These are phyloP conservation scores for Heritiera littoralis DNA, from an alignment of 345 rosid genomes.

Conservation along the genomic window DNA sequence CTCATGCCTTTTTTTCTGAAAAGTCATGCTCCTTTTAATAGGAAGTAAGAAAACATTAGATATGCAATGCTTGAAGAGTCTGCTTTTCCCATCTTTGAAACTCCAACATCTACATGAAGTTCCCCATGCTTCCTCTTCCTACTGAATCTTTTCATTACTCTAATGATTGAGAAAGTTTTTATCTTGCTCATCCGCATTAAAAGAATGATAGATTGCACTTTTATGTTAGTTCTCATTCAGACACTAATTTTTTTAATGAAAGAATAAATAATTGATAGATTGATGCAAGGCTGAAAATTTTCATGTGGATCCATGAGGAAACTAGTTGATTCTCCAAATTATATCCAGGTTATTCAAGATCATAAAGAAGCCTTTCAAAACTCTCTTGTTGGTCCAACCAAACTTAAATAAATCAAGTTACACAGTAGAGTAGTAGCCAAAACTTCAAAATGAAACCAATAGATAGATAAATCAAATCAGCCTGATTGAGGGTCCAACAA, in stretches of 20 bases:
- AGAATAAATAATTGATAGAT: not conserved
- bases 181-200: not conserved
- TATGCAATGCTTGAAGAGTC: not conserved
- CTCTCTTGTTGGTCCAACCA: not conserved
- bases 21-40: slow-evolving; percentile 3
- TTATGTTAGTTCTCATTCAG: not conserved
- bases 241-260: not conserved
- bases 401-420: not conserved
- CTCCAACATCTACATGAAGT: slow-evolving; percentile 7
- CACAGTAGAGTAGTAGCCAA: not conserved
- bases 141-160: not conserved
- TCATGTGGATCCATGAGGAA: not conserved
- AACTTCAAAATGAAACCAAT: slow-evolving; percentile 1
- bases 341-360: slow-evolving; percentile 9
- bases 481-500: no score
- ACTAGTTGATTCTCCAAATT: not conserved
- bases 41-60: not conserved
- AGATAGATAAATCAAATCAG: not conserved
- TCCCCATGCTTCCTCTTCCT: not conserved
- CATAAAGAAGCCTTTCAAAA: slow-evolving; percentile 2
- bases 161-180: not conserved
- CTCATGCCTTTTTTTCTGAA: not conserved
- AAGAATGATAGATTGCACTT: slow-evolving; percentile 12
- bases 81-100: not conserved
- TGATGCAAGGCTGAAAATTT: not conserved